These are phyloP conservation scores for Entomophthora muscae DNA, from an alignment of 371 early-diverging fungal species.

Conservation along the genomic window DNA sequence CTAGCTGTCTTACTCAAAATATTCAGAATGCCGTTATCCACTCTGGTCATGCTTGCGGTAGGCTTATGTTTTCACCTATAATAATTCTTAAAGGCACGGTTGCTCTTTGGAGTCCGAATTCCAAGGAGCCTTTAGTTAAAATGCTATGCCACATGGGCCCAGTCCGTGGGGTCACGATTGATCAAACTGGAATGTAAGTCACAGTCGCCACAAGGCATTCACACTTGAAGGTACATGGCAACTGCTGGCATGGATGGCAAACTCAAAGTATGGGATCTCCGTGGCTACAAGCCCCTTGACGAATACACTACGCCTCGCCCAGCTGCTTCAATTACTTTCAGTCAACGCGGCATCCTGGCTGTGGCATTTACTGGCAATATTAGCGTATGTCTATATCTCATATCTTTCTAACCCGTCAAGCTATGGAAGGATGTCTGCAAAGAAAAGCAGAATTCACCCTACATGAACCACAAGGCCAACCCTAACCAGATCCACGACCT, in stretches of 20 bases:
- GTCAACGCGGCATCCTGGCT: conserved; percentile 73
- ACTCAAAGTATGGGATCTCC: conserved; percentile 91
- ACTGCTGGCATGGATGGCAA: conserved; percentile 84
- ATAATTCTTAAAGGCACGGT: conserved; percentile 45
- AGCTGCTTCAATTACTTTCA: conserved; percentile 54
- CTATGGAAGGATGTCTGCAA: conserved; percentile 80
- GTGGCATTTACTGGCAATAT: conserved; percentile 66
- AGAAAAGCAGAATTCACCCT: conserved; percentile 58
- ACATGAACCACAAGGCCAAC: conserved; percentile 67
- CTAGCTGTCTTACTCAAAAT: conserved; percentile 77
- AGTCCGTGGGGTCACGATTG: conserved; percentile 72
- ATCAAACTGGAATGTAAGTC: conserved; percentile 47
- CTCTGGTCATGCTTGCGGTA: conserved; percentile 81
- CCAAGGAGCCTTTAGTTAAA: conserved; percentile 71
- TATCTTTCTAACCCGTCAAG: conserved; percentile 11
- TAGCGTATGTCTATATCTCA: conserved; percentile 8
- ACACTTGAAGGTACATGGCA: conserved; percentile 50
- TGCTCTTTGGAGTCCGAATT: conserved; percentile 86
- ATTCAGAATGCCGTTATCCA: conserved; percentile 86
- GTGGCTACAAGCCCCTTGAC: conserved; percentile 67
- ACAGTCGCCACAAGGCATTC: neutral
- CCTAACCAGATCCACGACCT: conserved; percentile 33
- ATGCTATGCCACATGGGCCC: conserved; percentile 87
- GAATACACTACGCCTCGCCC: conserved; percentile 60
- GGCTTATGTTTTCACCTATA: no score